These are phyloP conservation scores for Starmerella geochares DNA, from an alignment of 805 yeast species.

Conservation along the genomic window DNA sequence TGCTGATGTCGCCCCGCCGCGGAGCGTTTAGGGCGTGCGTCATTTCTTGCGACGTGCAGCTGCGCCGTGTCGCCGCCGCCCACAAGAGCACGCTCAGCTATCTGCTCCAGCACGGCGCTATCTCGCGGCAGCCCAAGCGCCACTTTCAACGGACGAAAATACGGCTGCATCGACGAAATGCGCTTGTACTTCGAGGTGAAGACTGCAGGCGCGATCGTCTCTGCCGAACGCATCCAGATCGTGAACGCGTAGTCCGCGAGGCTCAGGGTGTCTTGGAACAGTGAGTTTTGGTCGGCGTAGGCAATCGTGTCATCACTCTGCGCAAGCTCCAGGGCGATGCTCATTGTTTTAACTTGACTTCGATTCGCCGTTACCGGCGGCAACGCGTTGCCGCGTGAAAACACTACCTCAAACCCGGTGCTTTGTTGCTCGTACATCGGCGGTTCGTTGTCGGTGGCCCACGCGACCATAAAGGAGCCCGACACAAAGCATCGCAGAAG, in stretches of 20 bases:
- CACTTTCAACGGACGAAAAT: slow-evolving; percentile 10
- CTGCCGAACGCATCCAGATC: background rate
- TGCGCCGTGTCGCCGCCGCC: too few species aligned
- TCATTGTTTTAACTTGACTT: slow-evolving; percentile 9
- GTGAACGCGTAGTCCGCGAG: slow-evolving; percentile 11
- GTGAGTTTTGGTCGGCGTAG: background rate
- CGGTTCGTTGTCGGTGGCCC: background rate
- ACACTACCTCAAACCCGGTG: slow-evolving; percentile 10
- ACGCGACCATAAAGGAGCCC: background rate
- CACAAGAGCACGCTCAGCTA: slow-evolving; percentile 6
- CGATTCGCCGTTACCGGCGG: slow-evolving; percentile 1
- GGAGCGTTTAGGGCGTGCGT: too few species aligned
- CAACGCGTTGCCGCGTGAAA: background rate
- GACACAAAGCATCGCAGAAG: slow-evolving; percentile 15
- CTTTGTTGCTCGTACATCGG: slow-evolving; percentile 12
- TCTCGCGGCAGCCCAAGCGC: background rate
- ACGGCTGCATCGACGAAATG: background rate
- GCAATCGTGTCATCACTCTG: background rate
- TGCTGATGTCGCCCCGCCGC: too few species aligned
- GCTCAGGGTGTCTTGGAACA: slow-evolving; percentile 2
- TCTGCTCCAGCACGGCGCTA: background rate
- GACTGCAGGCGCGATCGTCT: slow-evolving; percentile 14
- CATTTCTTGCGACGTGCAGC: too few species aligned
- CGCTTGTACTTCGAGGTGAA: slow-evolving; percentile 6
- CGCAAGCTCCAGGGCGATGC: slow-evolving; percentile 6